Base-by-base conservation (phyloP, 139 green algal genomes). In the Chlorella sp. region DNA sequence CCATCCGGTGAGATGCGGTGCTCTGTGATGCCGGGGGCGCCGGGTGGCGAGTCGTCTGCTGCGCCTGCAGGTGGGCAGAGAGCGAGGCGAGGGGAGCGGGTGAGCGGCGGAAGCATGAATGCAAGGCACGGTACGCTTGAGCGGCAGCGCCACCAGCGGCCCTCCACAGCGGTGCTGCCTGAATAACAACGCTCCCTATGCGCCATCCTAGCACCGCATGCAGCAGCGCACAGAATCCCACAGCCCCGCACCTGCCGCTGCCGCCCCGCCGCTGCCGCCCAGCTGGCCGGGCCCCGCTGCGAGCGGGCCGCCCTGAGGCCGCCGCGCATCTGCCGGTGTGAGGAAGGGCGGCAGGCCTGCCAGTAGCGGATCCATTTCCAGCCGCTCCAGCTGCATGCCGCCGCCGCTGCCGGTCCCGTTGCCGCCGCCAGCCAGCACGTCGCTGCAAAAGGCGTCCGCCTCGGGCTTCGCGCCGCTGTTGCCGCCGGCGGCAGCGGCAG, bases 381-480 rank as follows among this genome's bases (percentile, higher is more conserved):
- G 38, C 1, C 76, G 38, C 76, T 82, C 76, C 26, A 82, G 76
- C 40, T 72, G 54, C 38, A 38, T 76, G 69, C 69, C 40, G 69
- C 69, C 40, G 40, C 65, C n/a, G n/a, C n/a, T n/a, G n/a, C n/a
- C n/a, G n/a, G n/a, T n/a, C n/a, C n/a, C n/a, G n/a, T n/a, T 44
- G 34, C 76, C 56, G 38, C 76, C n/a, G 7, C 76, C 56, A 4
- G 19, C 76, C 76, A 82, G 67, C 48, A 85, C 80, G 48, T 85
- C 22, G 67, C 44, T 58, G 80, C 80, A 85, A 30, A 85, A 85
- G 19, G 80, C 80, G 48, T 85, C 80, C 20, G 65, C 80, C 68
- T 85, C 67, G 46, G 75, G 16, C 13, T 34, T 3, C 48, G 54
- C 76, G 76, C 26, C 76, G 36, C 36, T 36, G 14, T 38, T 30